These are phyloP conservation scores for Podaxis mareebaensis DNA, from an alignment of 768 basidiomycete genomes.

Conservation along the genomic window DNA sequence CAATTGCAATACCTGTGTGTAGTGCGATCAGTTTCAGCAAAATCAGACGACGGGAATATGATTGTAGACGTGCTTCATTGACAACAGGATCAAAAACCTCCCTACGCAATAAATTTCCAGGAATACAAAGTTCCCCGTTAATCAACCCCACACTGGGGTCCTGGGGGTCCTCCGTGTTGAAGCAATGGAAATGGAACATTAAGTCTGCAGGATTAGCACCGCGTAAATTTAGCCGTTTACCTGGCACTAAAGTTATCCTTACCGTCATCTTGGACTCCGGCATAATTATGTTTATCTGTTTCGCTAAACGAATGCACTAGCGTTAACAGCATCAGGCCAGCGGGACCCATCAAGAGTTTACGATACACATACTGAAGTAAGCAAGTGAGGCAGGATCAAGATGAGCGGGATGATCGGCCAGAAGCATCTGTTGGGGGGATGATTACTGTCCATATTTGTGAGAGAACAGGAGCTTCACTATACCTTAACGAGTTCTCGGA, in stretches of 20 bases:
- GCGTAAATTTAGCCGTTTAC: conserved; percentile 5
- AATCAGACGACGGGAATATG: not conserved
- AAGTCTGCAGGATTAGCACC: conserved; percentile 47
- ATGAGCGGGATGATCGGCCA: conserved; percentile 84
- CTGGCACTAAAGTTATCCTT: conserved; percentile 21
- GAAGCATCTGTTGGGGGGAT: conserved; percentile 40
- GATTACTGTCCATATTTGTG: not conserved
- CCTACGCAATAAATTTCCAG: conserved; percentile 73
- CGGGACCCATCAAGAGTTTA: not conserved
- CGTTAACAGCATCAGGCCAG: conserved; percentile 11
- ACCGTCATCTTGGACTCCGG: conserved; percentile 77
- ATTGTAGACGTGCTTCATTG: conserved; percentile 53
- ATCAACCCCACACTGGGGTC: conserved; percentile 78
- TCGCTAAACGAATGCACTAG: conserved; percentile 83
- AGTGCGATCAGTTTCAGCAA: not conserved
- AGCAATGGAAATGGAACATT: conserved; percentile 88
- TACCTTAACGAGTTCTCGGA: conserved; percentile 77
- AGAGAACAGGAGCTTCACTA: conserved; percentile 8
- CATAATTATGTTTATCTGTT: conserved; percentile 81
- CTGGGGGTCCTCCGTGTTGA: conserved; percentile 82
- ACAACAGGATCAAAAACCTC: conserved; percentile 94
- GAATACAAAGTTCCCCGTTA: conserved; percentile 83
- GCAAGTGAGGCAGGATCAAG: conserved; percentile 80
- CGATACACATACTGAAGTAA: conserved; percentile 61
- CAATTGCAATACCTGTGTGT: conserved; percentile 65